A percentile compares a stretch with the other conserved stretches of the same genome.
Evolutionary conservation across 176 grass and related monocot species (phyloP).

Genomic region (Metroxylon sagu): DNA sequence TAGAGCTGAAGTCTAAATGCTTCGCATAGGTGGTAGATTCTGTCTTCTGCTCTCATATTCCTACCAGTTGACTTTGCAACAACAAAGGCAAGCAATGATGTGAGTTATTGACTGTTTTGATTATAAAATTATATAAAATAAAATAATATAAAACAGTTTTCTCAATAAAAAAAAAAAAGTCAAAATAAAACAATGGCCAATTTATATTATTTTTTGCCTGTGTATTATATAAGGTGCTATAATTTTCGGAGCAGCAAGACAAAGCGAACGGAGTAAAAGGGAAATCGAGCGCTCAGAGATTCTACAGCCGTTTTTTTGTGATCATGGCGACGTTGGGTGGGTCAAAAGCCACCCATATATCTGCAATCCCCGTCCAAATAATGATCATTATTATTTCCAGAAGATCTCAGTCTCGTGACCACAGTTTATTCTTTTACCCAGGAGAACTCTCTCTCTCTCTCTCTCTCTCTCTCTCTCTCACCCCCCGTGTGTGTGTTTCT

Average conservation of each 20-base stretch:
- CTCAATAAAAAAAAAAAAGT: too few relatives aligned
- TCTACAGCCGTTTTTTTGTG: slow-evolving; percentile 37
- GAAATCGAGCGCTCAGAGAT: slow-evolving; percentile 46
- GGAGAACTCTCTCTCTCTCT: not conserved
- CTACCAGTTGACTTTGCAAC: slow-evolving; percentile 18
- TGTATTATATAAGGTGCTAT: too few relatives aligned
- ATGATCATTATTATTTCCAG: slow-evolving; percentile 20
- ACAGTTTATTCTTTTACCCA: too few relatives aligned
- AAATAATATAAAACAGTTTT: too few relatives aligned
- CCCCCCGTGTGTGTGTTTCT: slow-evolving; percentile 2
- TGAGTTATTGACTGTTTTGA: not conserved
- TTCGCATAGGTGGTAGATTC: too few relatives aligned
- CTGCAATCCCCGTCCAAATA: not conserved
- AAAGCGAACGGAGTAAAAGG: slow-evolving; percentile 2
- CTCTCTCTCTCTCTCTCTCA: slow-evolving; percentile 11
- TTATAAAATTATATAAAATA: too few relatives aligned
- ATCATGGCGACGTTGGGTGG: slow-evolving; percentile 6
- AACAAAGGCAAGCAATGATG: slow-evolving; percentile 28
- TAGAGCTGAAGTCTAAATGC: slow-evolving; percentile 3
- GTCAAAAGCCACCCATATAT: slow-evolving; percentile 23
- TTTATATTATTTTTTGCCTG: too few relatives aligned
- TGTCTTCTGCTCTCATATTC: slow-evolving; percentile 8
- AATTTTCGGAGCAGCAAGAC: too few relatives aligned
- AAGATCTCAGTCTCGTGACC: too few relatives aligned
- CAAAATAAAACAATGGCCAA: too few relatives aligned